These are phyloP conservation scores for Geranium incanum DNA, from an alignment of 441 rosid genomes.

Conservation along the genomic window DNA sequence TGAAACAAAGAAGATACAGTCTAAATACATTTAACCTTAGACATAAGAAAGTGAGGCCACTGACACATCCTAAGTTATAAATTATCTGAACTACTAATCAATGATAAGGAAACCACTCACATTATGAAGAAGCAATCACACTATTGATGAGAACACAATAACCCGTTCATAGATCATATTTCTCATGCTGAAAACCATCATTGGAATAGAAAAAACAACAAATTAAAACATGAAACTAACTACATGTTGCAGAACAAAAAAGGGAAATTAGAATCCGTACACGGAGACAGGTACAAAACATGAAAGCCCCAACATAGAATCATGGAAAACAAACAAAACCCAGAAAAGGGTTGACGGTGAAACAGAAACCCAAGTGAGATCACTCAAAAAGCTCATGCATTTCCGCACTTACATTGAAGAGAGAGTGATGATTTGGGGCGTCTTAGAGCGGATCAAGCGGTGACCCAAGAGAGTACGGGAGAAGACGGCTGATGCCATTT, in stretches of 20 bases:
- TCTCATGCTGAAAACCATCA: no score
- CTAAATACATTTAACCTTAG: no score
- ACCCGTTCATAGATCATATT: no score
- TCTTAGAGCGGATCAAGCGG: constrained; percentile 14
- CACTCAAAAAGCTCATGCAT: not conserved
- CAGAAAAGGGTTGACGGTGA: constrained; percentile 3
- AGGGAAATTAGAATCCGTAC: constrained; percentile 12
- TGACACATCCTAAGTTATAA: not conserved
- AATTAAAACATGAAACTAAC: not conserved
- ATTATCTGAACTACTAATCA: not conserved
- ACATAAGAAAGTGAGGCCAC: not conserved
- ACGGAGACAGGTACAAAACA: constrained; percentile 5
- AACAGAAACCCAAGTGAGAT: constrained; percentile 13
- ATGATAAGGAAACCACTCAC: not conserved
- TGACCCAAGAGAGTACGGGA: constrained; percentile 3
- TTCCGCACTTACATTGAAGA: constrained; percentile 35
- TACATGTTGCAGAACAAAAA: not conserved
- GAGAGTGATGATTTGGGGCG: constrained; percentile 24
- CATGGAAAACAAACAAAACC: not conserved
- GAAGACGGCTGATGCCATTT: constrained; percentile 1
- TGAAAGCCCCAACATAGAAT: not conserved
- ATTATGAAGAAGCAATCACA: not conserved
- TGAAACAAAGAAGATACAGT: not conserved
- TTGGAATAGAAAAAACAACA: not conserved
- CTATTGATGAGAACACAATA: not conserved